Base-by-base conservation (phyloP, 768 basidiomycete species). In the Russula sp. region DNA sequence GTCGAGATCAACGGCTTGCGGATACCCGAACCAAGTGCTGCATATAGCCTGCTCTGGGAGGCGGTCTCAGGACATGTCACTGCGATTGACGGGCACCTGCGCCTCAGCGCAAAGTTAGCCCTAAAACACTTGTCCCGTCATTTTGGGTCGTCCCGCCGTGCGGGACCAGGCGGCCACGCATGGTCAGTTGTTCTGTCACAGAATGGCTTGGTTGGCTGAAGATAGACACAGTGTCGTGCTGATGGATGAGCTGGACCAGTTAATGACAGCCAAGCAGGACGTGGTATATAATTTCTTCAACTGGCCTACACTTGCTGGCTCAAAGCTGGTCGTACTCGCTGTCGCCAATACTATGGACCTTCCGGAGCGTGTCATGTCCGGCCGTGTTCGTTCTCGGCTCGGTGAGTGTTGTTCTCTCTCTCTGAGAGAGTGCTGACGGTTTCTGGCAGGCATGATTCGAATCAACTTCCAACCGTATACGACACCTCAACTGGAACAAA, bases 211-310 rank as follows among this genome's bases (percentile, higher is more conserved):
- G 57, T 66, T 18, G 49, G 11, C 63, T 68, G 49, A 68, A 37
- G 11, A 22, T n/a, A n/a, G 9, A 22, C 18, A 40, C 34, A 98
- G 94, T 61, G 89, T 98, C 5, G 94, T 98, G 5, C 79, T 99
- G 16, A 98, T 99, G 92, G 96, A 99, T 73, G 97, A 99, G 75
- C 81, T 99, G 5, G 97, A 99, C 75, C 97, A 98, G 73, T 81
- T 99, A 34, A 85, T 98, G 68, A 98, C 96, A 1, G 79, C 89
- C 18, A 97, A 97, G 72, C 96, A 99, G 73, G 96, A 99, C 62
- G 96, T 99, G 10, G 90, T 99, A 22, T 99, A 99, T 76, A 98
- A 98, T 71, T 98, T 99, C 76, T 98, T 98, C 81, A 98, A 27
- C 72, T 99, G 97, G 96, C 97, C 97, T 2, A 96, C 94, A 4